A percentile compares a stretch with the other conserved stretches of the same genome.
Evolutionary conservation across 192 early-diverging fungal genomes (phyloP).

Genomic region (Thoreauomyces humboldtii): DNA sequence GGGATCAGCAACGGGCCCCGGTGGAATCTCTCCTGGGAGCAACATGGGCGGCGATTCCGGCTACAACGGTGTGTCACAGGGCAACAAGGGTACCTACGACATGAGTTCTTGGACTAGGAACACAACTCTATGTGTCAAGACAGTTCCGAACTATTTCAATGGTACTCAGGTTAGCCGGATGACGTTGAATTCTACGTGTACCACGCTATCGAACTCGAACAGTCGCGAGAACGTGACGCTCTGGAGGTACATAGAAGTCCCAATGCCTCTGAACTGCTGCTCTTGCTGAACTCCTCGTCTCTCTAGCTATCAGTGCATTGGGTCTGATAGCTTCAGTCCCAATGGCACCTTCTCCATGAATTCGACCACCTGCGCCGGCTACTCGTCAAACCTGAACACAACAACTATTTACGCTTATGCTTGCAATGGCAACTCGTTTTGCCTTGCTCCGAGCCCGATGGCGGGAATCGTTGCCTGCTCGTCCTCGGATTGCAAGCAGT

Average conservation of each 20-base stretch:
- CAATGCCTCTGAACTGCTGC: background rate
- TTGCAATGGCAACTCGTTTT: background rate
- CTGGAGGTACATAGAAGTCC: background rate
- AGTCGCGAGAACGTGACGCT: no score
- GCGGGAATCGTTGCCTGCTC: no score
- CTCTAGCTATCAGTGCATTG: background rate
- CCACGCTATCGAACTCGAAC: no score
- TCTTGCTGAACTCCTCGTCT: background rate
- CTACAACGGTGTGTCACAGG: background rate
- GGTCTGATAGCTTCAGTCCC: background rate
- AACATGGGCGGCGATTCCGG: background rate
- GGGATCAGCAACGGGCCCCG: background rate
- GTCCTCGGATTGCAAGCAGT: no score
- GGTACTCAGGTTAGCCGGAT: background rate
- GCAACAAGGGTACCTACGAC: background rate
- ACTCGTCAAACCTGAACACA: background rate
- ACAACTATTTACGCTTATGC: background rate
- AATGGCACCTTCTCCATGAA: background rate
- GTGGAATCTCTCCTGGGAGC: background rate
- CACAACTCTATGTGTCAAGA: background rate
- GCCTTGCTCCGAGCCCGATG: no score
- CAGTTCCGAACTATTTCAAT: conserved; percentile 3
- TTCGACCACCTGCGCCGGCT: conserved; percentile 3
- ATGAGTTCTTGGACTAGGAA: background rate
- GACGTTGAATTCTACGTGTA: background rate